Conservation (phyloP, 2,329 filamentous ascomycete genomes). For the Geoglossum cookeanum region DNA sequence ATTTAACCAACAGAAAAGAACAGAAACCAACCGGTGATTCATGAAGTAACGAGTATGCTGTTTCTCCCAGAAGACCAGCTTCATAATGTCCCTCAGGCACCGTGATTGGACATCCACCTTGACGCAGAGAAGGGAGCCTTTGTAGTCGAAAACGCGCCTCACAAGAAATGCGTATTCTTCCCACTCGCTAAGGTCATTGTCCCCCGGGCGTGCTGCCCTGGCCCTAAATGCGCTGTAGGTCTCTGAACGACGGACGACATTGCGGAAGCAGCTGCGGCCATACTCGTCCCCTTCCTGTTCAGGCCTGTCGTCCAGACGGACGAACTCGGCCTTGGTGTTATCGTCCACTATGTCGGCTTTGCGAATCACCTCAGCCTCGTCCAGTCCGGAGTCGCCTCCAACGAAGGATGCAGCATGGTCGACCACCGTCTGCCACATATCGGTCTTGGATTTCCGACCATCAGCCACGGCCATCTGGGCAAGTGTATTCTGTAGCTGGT, state of each 20-base stretch:
- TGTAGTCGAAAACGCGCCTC: not conserved
- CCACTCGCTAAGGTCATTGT: not conserved
- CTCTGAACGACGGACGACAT: too few species aligned
- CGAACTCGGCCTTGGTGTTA: not conserved
- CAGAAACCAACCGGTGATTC: not conserved
- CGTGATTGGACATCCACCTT: not conserved
- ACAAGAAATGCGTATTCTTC: not conserved
- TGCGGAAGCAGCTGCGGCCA: too few species aligned
- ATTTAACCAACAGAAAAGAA: too few species aligned
- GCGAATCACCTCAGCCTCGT: not conserved
- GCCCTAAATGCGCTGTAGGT: too few species aligned
- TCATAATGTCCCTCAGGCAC: not conserved
- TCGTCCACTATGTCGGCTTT: not conserved
- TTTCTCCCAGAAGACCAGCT: not conserved
- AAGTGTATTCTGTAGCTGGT: too few species aligned
- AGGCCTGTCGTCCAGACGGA: not conserved
- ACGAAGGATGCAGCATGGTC: not conserved
- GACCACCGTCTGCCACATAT: not conserved
- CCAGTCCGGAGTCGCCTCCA: not conserved
- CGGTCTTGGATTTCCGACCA: too few species aligned
- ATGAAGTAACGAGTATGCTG: not conserved
- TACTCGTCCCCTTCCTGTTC: not conserved
- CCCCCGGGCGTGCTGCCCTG: too few species aligned
- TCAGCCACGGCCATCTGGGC: too few species aligned
- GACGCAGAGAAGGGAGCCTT: too few species aligned